Conservation (phyloP, 164 flowering plant genomes). For the Buxus sempervirens region DNA sequence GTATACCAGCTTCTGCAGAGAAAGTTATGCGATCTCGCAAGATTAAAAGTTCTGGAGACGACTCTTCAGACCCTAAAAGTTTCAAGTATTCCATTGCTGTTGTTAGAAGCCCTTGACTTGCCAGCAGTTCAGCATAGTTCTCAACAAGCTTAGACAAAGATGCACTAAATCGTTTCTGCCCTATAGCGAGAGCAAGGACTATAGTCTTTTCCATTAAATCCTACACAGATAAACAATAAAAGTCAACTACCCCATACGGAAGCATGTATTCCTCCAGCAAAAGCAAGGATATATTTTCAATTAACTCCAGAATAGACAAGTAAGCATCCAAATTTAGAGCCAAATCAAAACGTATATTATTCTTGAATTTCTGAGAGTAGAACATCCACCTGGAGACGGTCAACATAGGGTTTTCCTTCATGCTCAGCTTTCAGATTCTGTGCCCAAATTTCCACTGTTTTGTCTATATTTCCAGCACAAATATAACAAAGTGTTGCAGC, state of each 20-base stretch:
- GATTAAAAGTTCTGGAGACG: slow-evolving; percentile 79
- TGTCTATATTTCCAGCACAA: slow-evolving; percentile 93
- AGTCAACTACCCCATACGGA: slow-evolving; percentile 1
- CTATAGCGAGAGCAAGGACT: slow-evolving; percentile 84
- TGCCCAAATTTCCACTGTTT: slow-evolving; percentile 96
- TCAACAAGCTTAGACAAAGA: slow-evolving; percentile 84
- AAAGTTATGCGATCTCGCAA: slow-evolving; percentile 75
- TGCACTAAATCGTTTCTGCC: slow-evolving; percentile 79
- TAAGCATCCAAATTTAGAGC: too few relatives aligned
- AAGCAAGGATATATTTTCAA: too few relatives aligned
- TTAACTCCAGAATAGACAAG: too few relatives aligned
- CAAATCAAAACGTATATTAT: too few relatives aligned
- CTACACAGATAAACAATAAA: slow-evolving; percentile 25
- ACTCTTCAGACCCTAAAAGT: slow-evolving; percentile 73
- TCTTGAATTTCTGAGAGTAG: not conserved
- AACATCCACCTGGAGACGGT: slow-evolving; percentile 76
- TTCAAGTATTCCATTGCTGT: slow-evolving; percentile 92
- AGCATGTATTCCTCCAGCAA: too few relatives aligned
- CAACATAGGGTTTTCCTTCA: slow-evolving; percentile 74
- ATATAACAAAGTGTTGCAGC: slow-evolving; percentile 94
- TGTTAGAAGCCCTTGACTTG: slow-evolving; percentile 85
- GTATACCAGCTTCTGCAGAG: slow-evolving; percentile 57
- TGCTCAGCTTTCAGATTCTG: slow-evolving; percentile 44
- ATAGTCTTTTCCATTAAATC: slow-evolving; percentile 98
- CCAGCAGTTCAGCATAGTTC: slow-evolving; percentile 92